Conservation (phyloP, 805 yeast species). For the Saccharomycopsis malanga region DNA sequence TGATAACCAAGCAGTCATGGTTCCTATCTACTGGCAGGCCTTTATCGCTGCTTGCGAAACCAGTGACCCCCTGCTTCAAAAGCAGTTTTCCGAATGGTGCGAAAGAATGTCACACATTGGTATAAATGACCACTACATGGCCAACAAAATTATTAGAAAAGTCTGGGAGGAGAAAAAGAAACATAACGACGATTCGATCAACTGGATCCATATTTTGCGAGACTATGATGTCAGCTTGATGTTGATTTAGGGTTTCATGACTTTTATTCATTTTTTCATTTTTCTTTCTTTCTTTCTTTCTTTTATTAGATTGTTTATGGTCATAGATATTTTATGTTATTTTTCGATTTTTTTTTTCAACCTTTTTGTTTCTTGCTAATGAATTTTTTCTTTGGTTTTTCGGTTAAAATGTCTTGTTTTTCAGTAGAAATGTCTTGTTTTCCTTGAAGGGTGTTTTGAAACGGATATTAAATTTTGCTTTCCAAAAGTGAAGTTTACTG, state of each 20-base stretch:
- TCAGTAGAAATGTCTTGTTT: too few relatives aligned
- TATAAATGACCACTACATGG: conserved; percentile 8
- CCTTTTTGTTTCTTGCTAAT: background rate
- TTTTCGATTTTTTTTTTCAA: background rate
- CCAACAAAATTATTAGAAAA: conserved; percentile 3
- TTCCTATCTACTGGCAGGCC: conserved; percentile 85
- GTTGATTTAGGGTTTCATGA: conserved; percentile 6
- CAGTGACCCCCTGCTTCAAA: conserved; percentile 47
- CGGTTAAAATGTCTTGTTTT: too few relatives aligned
- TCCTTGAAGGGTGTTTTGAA: too few relatives aligned
- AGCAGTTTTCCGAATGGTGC: conserved; percentile 62
- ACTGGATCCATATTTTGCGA: conserved; percentile 18
- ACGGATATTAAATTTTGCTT: too few relatives aligned
- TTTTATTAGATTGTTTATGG: too few relatives aligned
- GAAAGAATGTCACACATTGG: conserved; percentile 28
- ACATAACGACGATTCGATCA: background rate
- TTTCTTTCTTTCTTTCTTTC: background rate
- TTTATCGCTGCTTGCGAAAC: conserved; percentile 74
- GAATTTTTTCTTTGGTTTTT: background rate
- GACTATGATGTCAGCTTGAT: conserved; percentile 19
- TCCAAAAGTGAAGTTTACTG: too few relatives aligned
- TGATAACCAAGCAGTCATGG: conserved; percentile 43
- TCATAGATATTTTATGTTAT: background rate
- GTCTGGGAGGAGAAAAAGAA: conserved; percentile 15
- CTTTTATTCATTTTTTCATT: background rate